phyloP scores from a whole-genome alignment of 805 yeast species.

The Candida succiphila region DNA sequence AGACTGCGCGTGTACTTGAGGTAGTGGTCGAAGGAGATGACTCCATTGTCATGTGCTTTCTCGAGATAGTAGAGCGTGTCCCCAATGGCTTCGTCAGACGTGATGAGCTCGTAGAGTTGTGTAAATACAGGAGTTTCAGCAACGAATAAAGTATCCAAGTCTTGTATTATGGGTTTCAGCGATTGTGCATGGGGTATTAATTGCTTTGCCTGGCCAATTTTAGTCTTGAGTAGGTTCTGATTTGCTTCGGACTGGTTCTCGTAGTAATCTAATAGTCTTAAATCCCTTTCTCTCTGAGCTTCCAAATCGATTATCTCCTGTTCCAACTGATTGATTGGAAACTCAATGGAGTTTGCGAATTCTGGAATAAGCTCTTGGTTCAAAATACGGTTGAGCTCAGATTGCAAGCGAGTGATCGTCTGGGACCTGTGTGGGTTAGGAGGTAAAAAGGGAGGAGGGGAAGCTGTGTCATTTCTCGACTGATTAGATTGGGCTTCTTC shows the following conservation, averaged over 20 bases:
- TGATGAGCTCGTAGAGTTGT: conserved; percentile 54
- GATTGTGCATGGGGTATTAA: conserved; percentile 5
- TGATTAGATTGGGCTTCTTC: neutral
- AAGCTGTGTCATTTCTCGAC: neutral
- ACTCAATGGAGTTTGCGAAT: conserved; percentile 4
- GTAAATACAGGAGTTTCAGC: conserved; percentile 44
- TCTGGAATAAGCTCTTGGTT: conserved; percentile 4
- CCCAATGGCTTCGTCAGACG: conserved; percentile 60
- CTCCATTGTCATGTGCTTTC: conserved; percentile 41
- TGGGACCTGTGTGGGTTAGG: conserved; percentile 16
- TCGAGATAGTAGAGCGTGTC: conserved; percentile 55
- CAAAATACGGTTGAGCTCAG: neutral
- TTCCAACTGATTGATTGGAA: conserved; percentile 6
- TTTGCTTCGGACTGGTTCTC: conserved; percentile 13
- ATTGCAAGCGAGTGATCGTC: conserved; percentile 1
- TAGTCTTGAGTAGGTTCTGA: conserved; percentile 10
- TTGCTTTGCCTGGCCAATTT: conserved; percentile 4
- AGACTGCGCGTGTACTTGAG: conserved; percentile 36
- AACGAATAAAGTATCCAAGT: conserved; percentile 33
- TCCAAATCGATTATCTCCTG: conserved; percentile 10
- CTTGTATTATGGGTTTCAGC: conserved; percentile 1
- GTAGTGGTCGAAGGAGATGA: conserved; percentile 31
- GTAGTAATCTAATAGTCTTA: conserved; percentile 8
- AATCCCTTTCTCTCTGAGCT: conserved; percentile 9
- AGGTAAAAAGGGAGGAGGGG: conserved; percentile 19